These are phyloP conservation scores for Phoenix roebelenii DNA, from an alignment of 176 grass and related monocot species.

Conservation along the genomic window DNA sequence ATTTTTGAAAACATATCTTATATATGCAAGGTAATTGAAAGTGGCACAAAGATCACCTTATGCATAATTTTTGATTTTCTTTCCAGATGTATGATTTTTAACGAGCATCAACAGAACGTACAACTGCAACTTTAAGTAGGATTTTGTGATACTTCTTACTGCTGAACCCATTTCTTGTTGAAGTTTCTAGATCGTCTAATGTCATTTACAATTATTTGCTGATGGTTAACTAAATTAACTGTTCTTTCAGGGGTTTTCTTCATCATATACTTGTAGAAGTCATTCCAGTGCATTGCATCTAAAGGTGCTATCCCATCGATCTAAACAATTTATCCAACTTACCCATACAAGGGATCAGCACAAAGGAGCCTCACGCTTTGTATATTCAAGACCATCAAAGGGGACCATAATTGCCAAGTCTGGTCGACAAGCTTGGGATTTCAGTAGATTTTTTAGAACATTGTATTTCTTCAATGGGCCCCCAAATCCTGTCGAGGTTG, in stretches of 20 bases:
- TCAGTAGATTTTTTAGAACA: conserved; percentile 79
- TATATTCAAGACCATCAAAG: conserved; percentile 23
- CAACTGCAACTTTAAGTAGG: too few relatives aligned
- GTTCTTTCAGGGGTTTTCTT: conserved; percentile 34
- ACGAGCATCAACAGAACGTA: too few relatives aligned
- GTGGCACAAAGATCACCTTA: too few relatives aligned
- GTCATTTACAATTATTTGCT: not conserved
- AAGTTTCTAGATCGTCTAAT: not conserved
- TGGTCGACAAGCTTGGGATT: conserved; percentile 65
- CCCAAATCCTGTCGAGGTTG: conserved; percentile 84
- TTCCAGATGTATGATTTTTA: too few relatives aligned
- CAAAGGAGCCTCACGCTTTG: not conserved
- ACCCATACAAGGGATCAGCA: conserved; percentile 27
- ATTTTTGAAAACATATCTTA: too few relatives aligned
- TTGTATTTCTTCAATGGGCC: conserved; percentile 91
- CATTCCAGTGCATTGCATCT: conserved; percentile 29
- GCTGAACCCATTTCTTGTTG: not conserved
- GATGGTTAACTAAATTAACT: not conserved
- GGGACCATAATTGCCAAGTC: conserved; percentile 44
- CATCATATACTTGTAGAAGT: conserved; percentile 18
- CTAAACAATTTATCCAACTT: conserved; percentile 27
- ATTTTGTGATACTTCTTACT: too few relatives aligned
- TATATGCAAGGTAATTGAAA: too few relatives aligned
- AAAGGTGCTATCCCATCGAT: conserved; percentile 23
- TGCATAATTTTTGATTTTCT: too few relatives aligned